These are phyloP conservation scores for Ambrosiella xylebori DNA, from an alignment of 2,329 filamentous ascomycete species.

Conservation along the genomic window DNA sequence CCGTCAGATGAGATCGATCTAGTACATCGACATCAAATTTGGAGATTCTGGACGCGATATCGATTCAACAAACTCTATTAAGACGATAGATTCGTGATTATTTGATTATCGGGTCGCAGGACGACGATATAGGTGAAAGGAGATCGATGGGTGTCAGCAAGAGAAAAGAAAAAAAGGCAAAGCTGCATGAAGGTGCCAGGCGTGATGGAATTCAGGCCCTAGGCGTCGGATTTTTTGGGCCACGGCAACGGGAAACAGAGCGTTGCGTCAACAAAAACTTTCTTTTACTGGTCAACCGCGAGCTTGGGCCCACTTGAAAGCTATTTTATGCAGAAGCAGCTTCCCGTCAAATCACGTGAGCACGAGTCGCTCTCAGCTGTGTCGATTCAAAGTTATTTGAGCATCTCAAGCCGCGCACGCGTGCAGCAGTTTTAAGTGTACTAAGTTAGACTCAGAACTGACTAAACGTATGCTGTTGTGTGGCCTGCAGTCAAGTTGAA, in stretches of 20 bases:
- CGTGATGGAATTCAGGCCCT: slow-evolving; percentile 10
- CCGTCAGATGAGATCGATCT: not conserved
- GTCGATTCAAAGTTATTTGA: not conserved
- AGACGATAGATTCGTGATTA: not conserved
- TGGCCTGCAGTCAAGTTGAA: not conserved
- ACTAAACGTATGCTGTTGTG: too few relatives aligned
- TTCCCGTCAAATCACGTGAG: not conserved
- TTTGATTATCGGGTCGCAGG: not conserved
- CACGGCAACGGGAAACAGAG: slow-evolving; percentile 3
- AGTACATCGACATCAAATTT: slow-evolving; percentile 6
- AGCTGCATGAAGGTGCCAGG: slow-evolving; percentile 9
- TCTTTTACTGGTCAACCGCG: slow-evolving; percentile 10
- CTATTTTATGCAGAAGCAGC: not conserved
- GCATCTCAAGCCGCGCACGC: not conserved
- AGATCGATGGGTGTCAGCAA: not conserved
- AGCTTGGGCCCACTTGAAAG: slow-evolving; percentile 6
- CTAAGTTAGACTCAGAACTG: not conserved
- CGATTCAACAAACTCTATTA: not conserved
- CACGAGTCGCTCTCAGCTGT: not conserved
- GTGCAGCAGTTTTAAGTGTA: not conserved
- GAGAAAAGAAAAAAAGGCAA: slow-evolving; percentile 6
- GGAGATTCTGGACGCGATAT: not conserved
- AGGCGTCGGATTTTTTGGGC: slow-evolving; percentile 12
- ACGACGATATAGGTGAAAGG: not conserved
- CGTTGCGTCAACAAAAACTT: slow-evolving; percentile 10